Percentiles rank a stretch among this genome's conserved stretches.
Evolutionary conservation across 75 land plant genomes (phyloP).

Genomic region (Selaginella moellendorffii): DNA sequence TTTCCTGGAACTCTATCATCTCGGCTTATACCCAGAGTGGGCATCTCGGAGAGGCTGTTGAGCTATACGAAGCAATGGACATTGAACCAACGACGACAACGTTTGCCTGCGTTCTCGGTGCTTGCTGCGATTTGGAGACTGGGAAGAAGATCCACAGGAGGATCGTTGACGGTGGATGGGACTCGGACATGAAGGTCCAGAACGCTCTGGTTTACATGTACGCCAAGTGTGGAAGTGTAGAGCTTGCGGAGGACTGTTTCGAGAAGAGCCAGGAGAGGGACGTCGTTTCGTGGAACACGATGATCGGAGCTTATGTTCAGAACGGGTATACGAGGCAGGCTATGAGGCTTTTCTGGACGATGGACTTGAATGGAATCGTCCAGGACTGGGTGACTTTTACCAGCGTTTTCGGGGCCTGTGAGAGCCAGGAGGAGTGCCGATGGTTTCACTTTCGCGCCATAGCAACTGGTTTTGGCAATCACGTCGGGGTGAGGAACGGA

Average conservation of each 20-base stretch:
- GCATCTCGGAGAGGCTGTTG: neutral
- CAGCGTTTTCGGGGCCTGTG: neutral
- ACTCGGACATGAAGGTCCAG: neutral
- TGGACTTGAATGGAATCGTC: neutral
- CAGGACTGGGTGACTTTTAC: neutral
- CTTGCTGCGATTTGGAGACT: neutral
- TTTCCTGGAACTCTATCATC: neutral
- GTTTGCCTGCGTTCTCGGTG: neutral
- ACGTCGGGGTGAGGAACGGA: neutral
- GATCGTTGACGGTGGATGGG: neutral
- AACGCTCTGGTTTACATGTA: conserved; percentile 9
- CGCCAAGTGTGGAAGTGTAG: neutral
- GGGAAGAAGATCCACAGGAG: neutral
- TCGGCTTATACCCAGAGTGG: neutral
- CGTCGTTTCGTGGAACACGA: neutral
- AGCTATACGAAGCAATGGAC: neutral
- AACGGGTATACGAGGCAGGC: neutral
- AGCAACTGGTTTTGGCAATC: neutral
- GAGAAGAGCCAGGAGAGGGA: neutral
- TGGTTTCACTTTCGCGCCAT: neutral
- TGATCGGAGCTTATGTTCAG: neutral
- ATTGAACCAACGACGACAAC: neutral
- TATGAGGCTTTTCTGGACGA: neutral
- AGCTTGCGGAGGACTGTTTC: neutral
- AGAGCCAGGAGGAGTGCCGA: neutral